Evolutionary conservation across 352 stramenopile species (phyloP).

Genomic region (Phytophthora fragariae): DNA sequence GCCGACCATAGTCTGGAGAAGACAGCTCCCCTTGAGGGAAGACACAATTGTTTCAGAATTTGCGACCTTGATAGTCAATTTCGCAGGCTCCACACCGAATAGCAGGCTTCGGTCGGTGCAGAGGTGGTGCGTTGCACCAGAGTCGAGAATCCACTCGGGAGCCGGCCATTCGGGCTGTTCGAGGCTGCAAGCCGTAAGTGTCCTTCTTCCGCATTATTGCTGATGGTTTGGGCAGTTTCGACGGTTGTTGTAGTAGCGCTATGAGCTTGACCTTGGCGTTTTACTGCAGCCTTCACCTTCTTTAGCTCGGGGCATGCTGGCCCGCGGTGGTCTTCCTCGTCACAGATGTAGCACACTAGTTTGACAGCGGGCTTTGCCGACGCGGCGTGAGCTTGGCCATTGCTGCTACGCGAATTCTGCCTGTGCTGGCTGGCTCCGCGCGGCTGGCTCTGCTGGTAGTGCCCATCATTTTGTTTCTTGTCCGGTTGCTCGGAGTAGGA

Average conservation of each 20-base stretch:
- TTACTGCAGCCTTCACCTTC: background rate
- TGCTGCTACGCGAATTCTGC: background rate
- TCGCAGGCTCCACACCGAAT: background rate
- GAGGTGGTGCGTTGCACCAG: background rate
- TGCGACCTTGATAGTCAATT: slow-evolving; percentile 14
- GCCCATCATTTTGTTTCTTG: background rate
- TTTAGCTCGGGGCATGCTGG: slow-evolving; percentile 11
- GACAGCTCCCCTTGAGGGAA: slow-evolving; percentile 1
- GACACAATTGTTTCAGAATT: slow-evolving; percentile 17
- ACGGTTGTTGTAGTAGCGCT: background rate
- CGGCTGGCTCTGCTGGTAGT: background rate
- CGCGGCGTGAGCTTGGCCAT: slow-evolving; percentile 1
- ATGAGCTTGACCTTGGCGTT: slow-evolving; percentile 8
- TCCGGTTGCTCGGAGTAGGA: background rate
- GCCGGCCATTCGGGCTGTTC: background rate
- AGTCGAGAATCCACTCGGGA: background rate
- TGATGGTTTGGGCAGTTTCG: background rate
- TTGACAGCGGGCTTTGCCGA: slow-evolving; percentile 2
- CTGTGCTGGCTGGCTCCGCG: background rate
- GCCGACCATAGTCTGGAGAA: slow-evolving; percentile 3
- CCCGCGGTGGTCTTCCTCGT: slow-evolving; percentile 13
- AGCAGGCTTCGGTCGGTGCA: background rate
- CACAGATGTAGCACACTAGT: slow-evolving; percentile 23
- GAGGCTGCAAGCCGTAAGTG: background rate
- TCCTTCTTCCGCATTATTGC: background rate